Conservation (phyloP, 495 filamentous ascomycete genomes). For the Neurospora sp. region DNA sequence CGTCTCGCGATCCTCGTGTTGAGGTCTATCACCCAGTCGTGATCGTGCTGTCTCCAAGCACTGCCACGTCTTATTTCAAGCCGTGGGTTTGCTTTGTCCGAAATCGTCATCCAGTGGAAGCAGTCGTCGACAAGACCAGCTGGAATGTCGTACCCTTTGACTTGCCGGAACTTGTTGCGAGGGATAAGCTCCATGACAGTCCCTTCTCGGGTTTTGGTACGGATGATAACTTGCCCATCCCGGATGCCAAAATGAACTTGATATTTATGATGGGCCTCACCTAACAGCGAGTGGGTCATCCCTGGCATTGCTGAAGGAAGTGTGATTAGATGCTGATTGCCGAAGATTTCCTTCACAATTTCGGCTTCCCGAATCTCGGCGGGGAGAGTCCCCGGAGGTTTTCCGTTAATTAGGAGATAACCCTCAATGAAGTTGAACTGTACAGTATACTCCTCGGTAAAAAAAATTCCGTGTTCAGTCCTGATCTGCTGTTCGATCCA, state of each 20-base stretch:
- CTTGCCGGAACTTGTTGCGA: neutral
- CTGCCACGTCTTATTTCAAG: neutral
- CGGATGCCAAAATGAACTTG: neutral
- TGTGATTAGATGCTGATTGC: neutral
- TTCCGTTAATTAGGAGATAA: neutral
- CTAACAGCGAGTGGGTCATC: neutral
- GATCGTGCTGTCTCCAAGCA: neutral
- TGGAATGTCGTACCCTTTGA: neutral
- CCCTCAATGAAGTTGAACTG: neutral
- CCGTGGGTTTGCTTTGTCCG: neutral
- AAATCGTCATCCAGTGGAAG: conserved; percentile 1
- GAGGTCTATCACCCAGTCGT: conserved; percentile 1
- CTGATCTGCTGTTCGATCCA: neutral
- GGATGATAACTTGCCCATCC: neutral
- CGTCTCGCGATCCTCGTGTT: neutral
- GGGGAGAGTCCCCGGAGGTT: neutral
- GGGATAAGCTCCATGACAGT: neutral
- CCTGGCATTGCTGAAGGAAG: neutral
- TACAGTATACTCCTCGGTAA: neutral
- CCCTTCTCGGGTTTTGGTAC: neutral
- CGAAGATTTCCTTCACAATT: neutral
- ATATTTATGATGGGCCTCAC: neutral
- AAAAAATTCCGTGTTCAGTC: neutral
- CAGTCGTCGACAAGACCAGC: neutral
- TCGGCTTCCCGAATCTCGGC: neutral